Evolutionary conservation across 768 basidiomycete genomes (phyloP), one percentile per base, ranked within the genome.

Genomic region (Hygrocybe coccinea): DNA sequence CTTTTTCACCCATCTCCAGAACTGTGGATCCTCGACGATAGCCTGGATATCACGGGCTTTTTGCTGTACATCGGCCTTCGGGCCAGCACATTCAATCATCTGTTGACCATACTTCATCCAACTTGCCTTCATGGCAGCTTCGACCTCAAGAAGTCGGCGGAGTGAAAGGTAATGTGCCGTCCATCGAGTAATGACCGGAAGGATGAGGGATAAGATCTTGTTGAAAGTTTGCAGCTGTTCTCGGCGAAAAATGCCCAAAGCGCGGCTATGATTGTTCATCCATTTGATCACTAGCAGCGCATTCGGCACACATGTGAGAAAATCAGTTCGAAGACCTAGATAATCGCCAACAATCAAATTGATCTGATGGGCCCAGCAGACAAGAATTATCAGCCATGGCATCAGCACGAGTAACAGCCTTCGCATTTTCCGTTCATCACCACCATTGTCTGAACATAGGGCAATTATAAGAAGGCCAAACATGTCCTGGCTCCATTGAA

Each of bases 331-430:
- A 22, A 56, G 29, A 14, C 56, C 60, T 12, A 65, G 50, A 15
- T 58, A 60, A 43, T 46, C 64, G 8, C 67, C 65, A 34, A 65
- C 62, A 9, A 70, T 58, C 1, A 71, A 60, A 52, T 63, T 64
- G 22, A 59, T 54, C 55, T 71, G 69, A 52, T 65, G 64, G 12
- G 57, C 59, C 64, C 64, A 68, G 59, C 64, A 70, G 52, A 56
- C 49, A 46, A 51, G 24, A 22, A 56, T 58, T 21, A 65, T 55
- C 15, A 63, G 50, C 34, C n/a, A 56, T 58, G 25, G 64, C 53
- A 21, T 62, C 52, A 37, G 53, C 8, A 29, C 57, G 22, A 56
- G 52, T n/a, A 58, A 43, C 2, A 50, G 45, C 22, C 51, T 51
- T n/a, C 50, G 36, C 24, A 57, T 35, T 12, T 62, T 52, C 3